Base-by-base conservation (phyloP, 768 basidiomycete genomes). In the Termitomyces titanicus region DNA sequence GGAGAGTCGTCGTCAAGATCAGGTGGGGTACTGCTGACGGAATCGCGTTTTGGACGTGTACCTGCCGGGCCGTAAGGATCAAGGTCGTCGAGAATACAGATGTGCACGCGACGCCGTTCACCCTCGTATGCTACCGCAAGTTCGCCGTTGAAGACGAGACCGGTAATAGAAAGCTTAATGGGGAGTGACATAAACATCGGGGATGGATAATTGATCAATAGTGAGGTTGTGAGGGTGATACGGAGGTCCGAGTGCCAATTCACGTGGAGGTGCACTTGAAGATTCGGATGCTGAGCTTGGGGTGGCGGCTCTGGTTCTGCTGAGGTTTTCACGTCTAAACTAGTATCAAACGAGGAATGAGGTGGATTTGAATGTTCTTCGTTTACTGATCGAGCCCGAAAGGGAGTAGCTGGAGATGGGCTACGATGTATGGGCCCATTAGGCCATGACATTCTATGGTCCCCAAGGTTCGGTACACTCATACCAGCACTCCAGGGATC, bases 111-210 rank as follows among this genome's bases (percentile, higher is more conserved):
- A 46, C 82, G 73, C 51, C 86, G 83, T 58, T 84, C 81, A 56
- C 91, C 93, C 66, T 96, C 89, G 72, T 94, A 98, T 12, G 96
- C 97, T 34, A 98, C 81, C 9, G 91, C 89, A 43, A 98, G 73
- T 64, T 96, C 92, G 54, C 92, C 92, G 12, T 80, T 80, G 69
- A 98, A 92, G 13, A 94, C 76, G 55, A 98, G 77, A 0, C 92
- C 92, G 0, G 89, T 95, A 25, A 98, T 83, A n/a, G 87, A 89
- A 52, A 98, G 85, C 64, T 91, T 89, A 69, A 99, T 91, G 7
- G 97, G 97, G 24, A 99, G 80, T 13, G 92, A 87, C 95, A 99
- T 98, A 79, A 99, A 98, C 68, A 89, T 83, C 0, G 89, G 88
- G 0, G 94, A 94, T 5, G 97, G 97, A 68, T 98, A 98, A 72